Evolutionary conservation across 352 stramenopile species (phyloP), one percentile per base, ranked within the genome.

Genomic region (Aphanomyces invadans): DNA sequence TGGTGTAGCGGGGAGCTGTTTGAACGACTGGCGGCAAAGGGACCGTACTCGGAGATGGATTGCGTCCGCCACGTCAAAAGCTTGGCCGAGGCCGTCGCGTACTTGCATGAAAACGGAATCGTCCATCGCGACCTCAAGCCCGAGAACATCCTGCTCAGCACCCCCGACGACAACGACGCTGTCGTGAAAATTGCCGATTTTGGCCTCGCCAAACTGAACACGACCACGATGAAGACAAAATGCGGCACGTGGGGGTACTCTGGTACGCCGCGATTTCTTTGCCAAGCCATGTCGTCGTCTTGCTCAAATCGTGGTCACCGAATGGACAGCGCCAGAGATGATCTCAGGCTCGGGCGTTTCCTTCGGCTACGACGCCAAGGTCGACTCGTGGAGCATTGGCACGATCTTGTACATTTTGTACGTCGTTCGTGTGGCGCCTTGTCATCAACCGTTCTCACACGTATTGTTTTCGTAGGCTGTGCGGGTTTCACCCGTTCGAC

Each of bases 341-440:
- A 89, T 93, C 62, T 89, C 75, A 15, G 84, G 84, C 2, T 89
- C 80, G 4, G 81, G 74, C 12, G 68, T 79, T 7, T 70, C 73
- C 17, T 92, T 92, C 49, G 79, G 81, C 10, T 95, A 92, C 65
- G 81, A 92, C 62, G 83, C 73, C 36, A 93, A 93, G 54, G 86
- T 93, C 21, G 86, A 95, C 49, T 88, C 86, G 33, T 95, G 86
- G 86, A 91, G 84, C 67, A 72, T 95, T n/a, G 86, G 86, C 42
- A 89, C 81, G 1, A 90, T 92, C 44, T 61, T 95, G 52, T 92
- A 95, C 71, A 95, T 92, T 72, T 65, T 95, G 78, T 86, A 59
- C 42, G 74, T 71, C 7, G 2, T 62, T 7, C n/a, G 32, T 44
- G 59, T 9, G 26, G 46, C 33, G 65, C 31, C 32, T 11, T 21